Evolutionary conservation across 306 rosid species (phyloP).

Genomic region (Vachellia collinsii): DNA sequence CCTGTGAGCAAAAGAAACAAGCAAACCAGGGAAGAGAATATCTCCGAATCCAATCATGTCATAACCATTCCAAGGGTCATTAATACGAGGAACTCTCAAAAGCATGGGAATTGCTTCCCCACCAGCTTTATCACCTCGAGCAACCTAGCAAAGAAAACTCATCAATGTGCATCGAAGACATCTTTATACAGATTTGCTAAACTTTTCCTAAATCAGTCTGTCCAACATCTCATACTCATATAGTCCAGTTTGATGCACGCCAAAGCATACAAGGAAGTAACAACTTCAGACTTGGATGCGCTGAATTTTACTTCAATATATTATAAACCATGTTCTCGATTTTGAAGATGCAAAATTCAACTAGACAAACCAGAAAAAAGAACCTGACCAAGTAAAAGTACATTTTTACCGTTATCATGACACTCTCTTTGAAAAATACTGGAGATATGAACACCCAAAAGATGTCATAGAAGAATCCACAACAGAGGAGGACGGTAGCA

Average conservation of each 20-base stretch:
- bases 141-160: conserved; percentile 64
- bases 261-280: not conserved
- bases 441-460: conserved; percentile 98
- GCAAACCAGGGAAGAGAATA: conserved; percentile 96
- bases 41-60: conserved; percentile 98
- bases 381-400: conserved; percentile 11
- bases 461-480: conserved; percentile 94
- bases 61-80: conserved; percentile 94
- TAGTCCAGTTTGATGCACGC: not conserved
- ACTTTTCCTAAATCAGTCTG: not conserved
- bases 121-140: conserved; percentile 76
- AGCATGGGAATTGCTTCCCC: conserved; percentile 99
- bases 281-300: not conserved
- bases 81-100: conserved; percentile 73
- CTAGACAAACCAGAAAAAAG: conserved; percentile 29
- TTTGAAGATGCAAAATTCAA: conserved; percentile 23
- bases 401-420: conserved; percentile 80
- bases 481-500: conserved; percentile 95
- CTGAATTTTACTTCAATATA: not conserved
- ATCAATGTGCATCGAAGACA: conserved; percentile 10
- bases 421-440: conserved; percentile 67
- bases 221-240: not conserved
- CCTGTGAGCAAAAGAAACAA: conserved; percentile 79
- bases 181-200: not conserved
- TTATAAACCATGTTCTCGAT: not conserved